Percentiles rank a stretch among this genome's conserved stretches.
Conservation (phyloP, 805 yeast genomes). For the Metschnikowia borealis region DNA sequence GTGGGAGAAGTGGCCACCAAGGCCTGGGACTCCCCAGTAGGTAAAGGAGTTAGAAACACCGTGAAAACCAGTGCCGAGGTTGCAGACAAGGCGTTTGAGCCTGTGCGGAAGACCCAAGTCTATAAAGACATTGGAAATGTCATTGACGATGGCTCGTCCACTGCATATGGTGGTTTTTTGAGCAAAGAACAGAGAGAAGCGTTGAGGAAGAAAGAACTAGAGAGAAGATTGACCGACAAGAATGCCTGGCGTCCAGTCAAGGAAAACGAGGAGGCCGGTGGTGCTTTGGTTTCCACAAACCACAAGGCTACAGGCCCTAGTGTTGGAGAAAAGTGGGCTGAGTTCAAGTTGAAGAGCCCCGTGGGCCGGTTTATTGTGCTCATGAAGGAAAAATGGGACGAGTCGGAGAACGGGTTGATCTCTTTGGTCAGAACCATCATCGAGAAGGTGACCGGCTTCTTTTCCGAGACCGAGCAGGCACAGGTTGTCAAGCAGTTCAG, state of each 20-base stretch:
- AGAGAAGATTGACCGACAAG: conserved; percentile 56
- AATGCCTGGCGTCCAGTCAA: conserved; percentile 63
- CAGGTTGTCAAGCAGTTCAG: conserved; percentile 83
- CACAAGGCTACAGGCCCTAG: conserved; percentile 70
- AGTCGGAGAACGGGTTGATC: conserved; percentile 87
- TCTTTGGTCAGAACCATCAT: conserved; percentile 73
- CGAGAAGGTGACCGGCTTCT: conserved; percentile 79
- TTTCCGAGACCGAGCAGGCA: conserved; percentile 95
- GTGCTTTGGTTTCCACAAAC: conserved; percentile 76
- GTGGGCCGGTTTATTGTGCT: conserved; percentile 62
- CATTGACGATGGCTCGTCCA: conserved; percentile 86
- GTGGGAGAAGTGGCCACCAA: conserved; percentile 84
- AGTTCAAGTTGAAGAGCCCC: conserved; percentile 61
- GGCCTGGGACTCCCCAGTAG: conserved; percentile 96
- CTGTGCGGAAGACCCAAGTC: conserved; percentile 84
- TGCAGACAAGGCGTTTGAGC: conserved; percentile 87
- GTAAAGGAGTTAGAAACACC: conserved; percentile 81
- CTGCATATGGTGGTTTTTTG: conserved; percentile 89
- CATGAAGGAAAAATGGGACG: conserved; percentile 77
- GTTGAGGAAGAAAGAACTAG: conserved; percentile 53
- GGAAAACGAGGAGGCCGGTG: conserved; percentile 78
- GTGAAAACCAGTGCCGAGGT: conserved; percentile 79
- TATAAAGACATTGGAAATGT: conserved; percentile 86
- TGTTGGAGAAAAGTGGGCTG: conserved; percentile 60
- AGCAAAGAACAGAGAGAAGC: conserved; percentile 73